Evolutionary conservation across 23 red algal genomes (phyloP), one percentile per base, ranked within the genome.

Genomic region (Gracilaria domingensis): DNA sequence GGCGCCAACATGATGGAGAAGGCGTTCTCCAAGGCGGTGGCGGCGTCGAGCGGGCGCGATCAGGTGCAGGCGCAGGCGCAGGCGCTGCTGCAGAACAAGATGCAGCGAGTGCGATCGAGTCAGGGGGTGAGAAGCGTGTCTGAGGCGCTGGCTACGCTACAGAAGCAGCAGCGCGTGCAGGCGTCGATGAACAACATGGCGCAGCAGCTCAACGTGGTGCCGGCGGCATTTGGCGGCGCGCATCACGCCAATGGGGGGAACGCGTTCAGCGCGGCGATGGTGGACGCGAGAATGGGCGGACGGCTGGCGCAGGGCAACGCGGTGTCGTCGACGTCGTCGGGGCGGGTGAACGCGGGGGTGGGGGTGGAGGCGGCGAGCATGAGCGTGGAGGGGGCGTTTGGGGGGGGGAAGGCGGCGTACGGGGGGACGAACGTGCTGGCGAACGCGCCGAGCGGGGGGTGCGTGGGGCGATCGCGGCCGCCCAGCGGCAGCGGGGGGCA

Each of bases 281-380:
- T 30, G 59, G 59, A 64, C 21, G n/a, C n/a, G 59, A 6, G 59
- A 64, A 64, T 64, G 59, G 59, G 8, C 7, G n/a, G 28, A 64
- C 59, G 28, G 21, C 17, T 64, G 21, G 8, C 7, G 28, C 8
- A 6, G 28, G 17, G n/a, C 21, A 64, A n/a, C 21, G 59, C 8
- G n/a, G 28, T 64, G 59, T 64, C 59, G 59, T n/a, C 59, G 59
- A 28, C 59, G 59, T 64, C 59, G 28, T n/a, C 59, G 17, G 59
- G 59, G 8, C 7, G 59, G 21, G 59, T 64, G 59, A 20, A 20
- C 21, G 8, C 5, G 28, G 21, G 8, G 4, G 59, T 64, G 59
- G 59, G n/a, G 8, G 28, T 64, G 59, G 8, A 6, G 28, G 28
- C 21, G n/a, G 5, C 59, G 28, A 64, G 21, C 59, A 30, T 64